Percentiles rank a stretch among this genome's conserved stretches.
phyloP scores from a whole-genome alignment of 441 rosid genomes.

The Erodium trifolium region DNA sequence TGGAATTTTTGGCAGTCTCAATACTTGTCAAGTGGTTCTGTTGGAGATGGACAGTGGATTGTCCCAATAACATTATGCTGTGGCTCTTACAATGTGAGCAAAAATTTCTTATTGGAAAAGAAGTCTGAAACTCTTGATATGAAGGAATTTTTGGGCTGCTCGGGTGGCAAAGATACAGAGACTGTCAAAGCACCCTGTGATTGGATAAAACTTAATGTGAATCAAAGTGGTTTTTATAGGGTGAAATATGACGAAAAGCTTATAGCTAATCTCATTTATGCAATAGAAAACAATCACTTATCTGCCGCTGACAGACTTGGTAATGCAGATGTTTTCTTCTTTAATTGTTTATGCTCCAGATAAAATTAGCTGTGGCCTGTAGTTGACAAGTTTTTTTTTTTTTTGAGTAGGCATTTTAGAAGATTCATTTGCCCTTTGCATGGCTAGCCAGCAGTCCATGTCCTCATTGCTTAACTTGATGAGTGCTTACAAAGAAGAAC shows the following conservation, averaged over 20 bases:
- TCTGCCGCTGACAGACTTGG: conserved; percentile 77
- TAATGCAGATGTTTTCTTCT: conserved; percentile 20
- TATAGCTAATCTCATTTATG: conserved; percentile 56
- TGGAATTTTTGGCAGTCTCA: conserved; percentile 43
- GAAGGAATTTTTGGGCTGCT: conserved; percentile 32
- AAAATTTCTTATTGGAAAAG: conserved; percentile 60
- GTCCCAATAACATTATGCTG: conserved; percentile 78
- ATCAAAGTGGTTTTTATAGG: conserved; percentile 84
- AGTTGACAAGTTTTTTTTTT: conserved; percentile 15
- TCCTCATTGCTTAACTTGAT: conserved; percentile 73
- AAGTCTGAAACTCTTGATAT: conserved; percentile 48
- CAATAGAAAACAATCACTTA: conserved; percentile 57
- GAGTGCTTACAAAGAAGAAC: conserved; percentile 69
- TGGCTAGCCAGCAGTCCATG: conserved; percentile 79
- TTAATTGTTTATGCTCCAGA: conserved; percentile 11
- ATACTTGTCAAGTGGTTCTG: conserved; percentile 68
- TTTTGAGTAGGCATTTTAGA: conserved; percentile 69
- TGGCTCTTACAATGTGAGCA: conserved; percentile 60
- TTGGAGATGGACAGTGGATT: conserved; percentile 87
- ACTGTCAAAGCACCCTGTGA: conserved; percentile 22
- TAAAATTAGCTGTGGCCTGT: neutral
- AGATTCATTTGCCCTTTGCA: conserved; percentile 81
- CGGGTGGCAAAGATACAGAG: conserved; percentile 9
- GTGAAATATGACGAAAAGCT: conserved; percentile 84
- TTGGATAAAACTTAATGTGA: conserved; percentile 76